Evolutionary conservation across 495 filamentous ascomycete genomes (phyloP).

Genomic region (Xylaria sp.): DNA sequence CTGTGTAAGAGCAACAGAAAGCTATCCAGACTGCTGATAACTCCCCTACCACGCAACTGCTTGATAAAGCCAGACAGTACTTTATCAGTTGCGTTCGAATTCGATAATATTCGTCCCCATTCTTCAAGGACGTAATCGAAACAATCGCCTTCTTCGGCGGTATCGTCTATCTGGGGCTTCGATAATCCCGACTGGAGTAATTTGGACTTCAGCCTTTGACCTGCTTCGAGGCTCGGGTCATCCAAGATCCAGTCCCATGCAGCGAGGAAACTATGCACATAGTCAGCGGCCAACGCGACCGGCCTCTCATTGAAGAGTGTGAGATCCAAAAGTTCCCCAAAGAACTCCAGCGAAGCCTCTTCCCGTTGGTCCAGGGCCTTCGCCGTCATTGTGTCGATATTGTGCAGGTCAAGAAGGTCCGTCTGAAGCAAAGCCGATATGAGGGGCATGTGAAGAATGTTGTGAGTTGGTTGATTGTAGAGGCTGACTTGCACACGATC

Average conservation of each 20-base stretch:
- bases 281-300: constrained; percentile 80
- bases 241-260: constrained; percentile 82
- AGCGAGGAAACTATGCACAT: constrained; percentile 79
- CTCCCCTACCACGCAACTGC: constrained; percentile 75
- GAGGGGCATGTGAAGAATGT: constrained; percentile 78
- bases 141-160: constrained; percentile 68
- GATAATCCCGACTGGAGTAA: constrained; percentile 68
- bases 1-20: constrained; percentile 79
- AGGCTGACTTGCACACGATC: constrained; percentile 73
- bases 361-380: constrained; percentile 74
- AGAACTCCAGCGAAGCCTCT: constrained; percentile 72
- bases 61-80: constrained; percentile 78
- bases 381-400: constrained; percentile 77
- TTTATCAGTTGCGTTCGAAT: constrained; percentile 72
- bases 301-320: constrained; percentile 79
- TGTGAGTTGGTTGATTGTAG: constrained; percentile 68
- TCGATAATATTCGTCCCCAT: constrained; percentile 85
- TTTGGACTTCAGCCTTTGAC: constrained; percentile 74
- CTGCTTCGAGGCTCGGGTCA: constrained; percentile 69
- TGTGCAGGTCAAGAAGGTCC: constrained; percentile 79
- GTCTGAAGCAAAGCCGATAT: constrained; percentile 73
- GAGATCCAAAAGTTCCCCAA: constrained; percentile 76
- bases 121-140: constrained; percentile 94
- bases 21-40: constrained; percentile 75
- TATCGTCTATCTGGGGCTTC: constrained; percentile 45